A percentile compares a stretch with the other conserved stretches of the same genome.
Conservation (phyloP, 352 stramenopile genomes). For the Phytophthora boehmeriae region DNA sequence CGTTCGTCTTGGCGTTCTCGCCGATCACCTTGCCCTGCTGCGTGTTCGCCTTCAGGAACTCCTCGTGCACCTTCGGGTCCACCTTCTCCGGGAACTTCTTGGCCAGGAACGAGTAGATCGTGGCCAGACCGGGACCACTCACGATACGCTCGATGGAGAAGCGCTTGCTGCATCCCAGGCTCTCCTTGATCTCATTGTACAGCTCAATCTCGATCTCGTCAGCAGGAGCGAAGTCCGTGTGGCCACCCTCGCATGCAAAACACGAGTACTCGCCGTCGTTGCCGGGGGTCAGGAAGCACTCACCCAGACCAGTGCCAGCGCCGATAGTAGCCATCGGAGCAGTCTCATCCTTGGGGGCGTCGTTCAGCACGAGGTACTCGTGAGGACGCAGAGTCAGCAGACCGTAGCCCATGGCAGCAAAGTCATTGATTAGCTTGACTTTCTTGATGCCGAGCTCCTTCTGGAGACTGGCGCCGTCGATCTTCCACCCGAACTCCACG, state of each 20-base stretch:
- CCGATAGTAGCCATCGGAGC: slow-evolving; percentile 94
- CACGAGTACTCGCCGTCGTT: slow-evolving; percentile 88
- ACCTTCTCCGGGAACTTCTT: slow-evolving; percentile 88
- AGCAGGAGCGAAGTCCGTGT: slow-evolving; percentile 94
- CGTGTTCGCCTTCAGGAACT: slow-evolving; percentile 53
- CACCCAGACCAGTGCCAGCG: slow-evolving; percentile 95
- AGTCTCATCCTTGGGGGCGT: slow-evolving; percentile 54
- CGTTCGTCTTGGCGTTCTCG: slow-evolving; percentile 82
- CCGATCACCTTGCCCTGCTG: slow-evolving; percentile 80
- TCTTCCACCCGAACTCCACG: slow-evolving; percentile 87
- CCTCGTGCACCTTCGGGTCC: slow-evolving; percentile 70
- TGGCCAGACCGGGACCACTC: slow-evolving; percentile 93
- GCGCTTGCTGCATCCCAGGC: slow-evolving; percentile 77
- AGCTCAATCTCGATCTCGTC: slow-evolving; percentile 88
- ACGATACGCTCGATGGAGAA: slow-evolving; percentile 96
- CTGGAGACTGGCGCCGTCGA: slow-evolving; percentile 72
- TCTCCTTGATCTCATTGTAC: slow-evolving; percentile 76
- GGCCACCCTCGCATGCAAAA: slow-evolving; percentile 93
- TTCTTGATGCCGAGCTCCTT: slow-evolving; percentile 72
- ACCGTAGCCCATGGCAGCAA: slow-evolving; percentile 96
- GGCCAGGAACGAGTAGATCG: slow-evolving; percentile 95
- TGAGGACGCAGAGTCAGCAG: slow-evolving; percentile 92
- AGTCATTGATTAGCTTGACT: slow-evolving; percentile 95
- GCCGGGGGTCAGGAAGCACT: slow-evolving; percentile 94
- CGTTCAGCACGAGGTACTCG: slow-evolving; percentile 87